Conservation (phyloP, 1,284 basidiomycete species). For the Naganishia albida region DNA sequence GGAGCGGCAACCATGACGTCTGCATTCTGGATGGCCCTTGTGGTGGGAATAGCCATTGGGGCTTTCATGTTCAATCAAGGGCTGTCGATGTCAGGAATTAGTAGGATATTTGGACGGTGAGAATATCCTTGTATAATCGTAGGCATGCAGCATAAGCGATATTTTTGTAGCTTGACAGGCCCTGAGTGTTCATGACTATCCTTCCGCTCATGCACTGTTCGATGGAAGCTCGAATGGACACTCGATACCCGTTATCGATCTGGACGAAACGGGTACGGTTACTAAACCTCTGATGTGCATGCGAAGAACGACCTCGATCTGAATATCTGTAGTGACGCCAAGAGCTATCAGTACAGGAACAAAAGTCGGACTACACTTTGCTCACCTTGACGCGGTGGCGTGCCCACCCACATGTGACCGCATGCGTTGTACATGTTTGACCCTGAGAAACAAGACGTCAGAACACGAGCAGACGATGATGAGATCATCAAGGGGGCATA, state of each 20-base stretch:
- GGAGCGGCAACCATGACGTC: conserved; percentile 8
- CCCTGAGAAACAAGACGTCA: conserved; percentile 57
- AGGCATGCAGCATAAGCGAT: neutral
- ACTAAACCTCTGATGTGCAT: conserved; percentile 71
- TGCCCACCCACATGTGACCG: conserved; percentile 62
- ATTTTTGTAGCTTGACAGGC: neutral
- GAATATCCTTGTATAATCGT: neutral
- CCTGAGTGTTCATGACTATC: neutral
- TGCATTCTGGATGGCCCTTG: conserved; percentile 19
- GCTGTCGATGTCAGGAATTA: neutral
- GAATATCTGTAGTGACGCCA: conserved; percentile 58
- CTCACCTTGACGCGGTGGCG: conserved; percentile 62
- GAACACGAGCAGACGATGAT: neutral
- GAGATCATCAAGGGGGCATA: conserved; percentile 51
- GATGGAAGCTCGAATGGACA: conserved; percentile 74
- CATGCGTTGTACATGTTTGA: conserved; percentile 76
- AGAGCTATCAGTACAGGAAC: neutral
- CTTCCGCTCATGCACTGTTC: conserved; percentile 43
- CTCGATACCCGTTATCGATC: conserved; percentile 63
- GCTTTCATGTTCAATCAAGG: conserved; percentile 4
- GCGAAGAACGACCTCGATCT: conserved; percentile 67
- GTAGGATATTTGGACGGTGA: neutral
- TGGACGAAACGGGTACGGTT: conserved; percentile 60
- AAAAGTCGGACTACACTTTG: neutral
- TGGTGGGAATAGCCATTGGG: conserved; percentile 13